Evolutionary conservation across 2,329 filamentous ascomycete species (phyloP), one percentile per base, ranked within the genome.

Genomic region (Taxawa tesnikishii): DNA sequence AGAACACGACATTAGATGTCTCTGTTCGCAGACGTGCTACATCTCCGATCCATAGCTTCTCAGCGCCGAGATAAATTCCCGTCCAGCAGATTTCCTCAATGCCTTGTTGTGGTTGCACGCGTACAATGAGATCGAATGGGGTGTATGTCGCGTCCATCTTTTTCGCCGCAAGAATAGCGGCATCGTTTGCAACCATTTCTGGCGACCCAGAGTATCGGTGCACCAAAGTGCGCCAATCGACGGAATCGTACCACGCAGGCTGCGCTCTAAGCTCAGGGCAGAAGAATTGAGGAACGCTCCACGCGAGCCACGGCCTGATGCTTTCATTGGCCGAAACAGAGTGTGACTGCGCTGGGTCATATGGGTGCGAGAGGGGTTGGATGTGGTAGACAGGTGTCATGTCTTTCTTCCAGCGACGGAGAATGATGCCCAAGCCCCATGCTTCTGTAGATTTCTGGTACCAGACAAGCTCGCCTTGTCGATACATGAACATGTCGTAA

Each of bases 31-130:
- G 49, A n/a, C 71, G 65, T 10, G 74, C 56, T 2, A 68, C 60
- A 28, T 75, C 71, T n/a, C 70, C 68, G 13, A 63, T 50, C 67
- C 69, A 75, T 14, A 74, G 58, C 48, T 73, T 74, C 44, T 75
- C 71, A 2, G 64, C 68, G 5, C 71, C 71, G 0, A 74, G 48
- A 45, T 62, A 75, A 30, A 74, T 55, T 18, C 66, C 67, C 35
- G 66, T 65, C 48, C 65, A 74, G 33, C 62, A 55, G 28, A 63
- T 60, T 33, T 65, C 56, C 8, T 37, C 39, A 2, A 49, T 37
- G 10, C 56, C 57, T 5, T 51, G 47, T 14, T 50, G 47, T 3
- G 52, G 49, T 2, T 58, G 44, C 2, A 49, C 43, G 13, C 53
- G 59, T 26, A 58, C 58, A n/a, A 62, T 50, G n/a, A 50, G 55